Base-by-base conservation (phyloP, 805 yeast species). In the Yamadazyma ubonensis region DNA sequence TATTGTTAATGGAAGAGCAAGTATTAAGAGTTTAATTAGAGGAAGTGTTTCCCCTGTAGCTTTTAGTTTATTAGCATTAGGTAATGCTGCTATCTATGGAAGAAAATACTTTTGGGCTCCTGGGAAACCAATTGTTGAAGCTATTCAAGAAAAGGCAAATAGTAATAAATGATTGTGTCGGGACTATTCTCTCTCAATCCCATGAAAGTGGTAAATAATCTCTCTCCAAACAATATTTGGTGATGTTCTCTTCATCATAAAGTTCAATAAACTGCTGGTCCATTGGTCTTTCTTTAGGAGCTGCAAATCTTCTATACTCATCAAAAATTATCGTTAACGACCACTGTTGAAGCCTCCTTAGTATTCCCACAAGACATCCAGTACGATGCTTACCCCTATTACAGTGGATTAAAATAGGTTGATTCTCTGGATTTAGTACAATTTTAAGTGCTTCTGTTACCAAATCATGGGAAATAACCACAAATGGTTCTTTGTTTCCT, bases 321-420 rank as follows among this genome's bases (percentile, higher is more conserved):
- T 93, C 98, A 55, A 93, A 89, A 14, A 91, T 93, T 79, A 91
- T 86, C 2, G 96, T 83, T 47, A 89, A 63, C 2, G 95, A 83
- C 99, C 99, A 93, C 44, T 82, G 80, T 57, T 91, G 98, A 38
- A 90, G 64, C 52, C 93, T 72, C 44, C 99, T 67, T 23, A 93
- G 72, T 55, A 96, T 91, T 2, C 99, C 99, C 21, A 93, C 90
- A 11, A 93, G 70, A 60, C 98, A 93, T 0, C 99, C 99, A 0
- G 99, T 93, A 51, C 99, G 73, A 60, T 93, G 99, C 59, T 91
- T 93, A 8, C 99, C 99, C 43, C 96, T 70, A 63, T 93, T 93
- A 64, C 99, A 93, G 61, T 93, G 99, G 31, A 93, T 86, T 47
- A 93, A 67, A 9, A 93, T 70, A 2, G 99, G 99, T 43, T 89